A percentile compares a stretch with the other conserved stretches of the same genome.
These are phyloP conservation scores for Pseudogymnoascus sp. DNA, from an alignment of 2,329 filamentous ascomycete genomes.

Conservation along the genomic window DNA sequence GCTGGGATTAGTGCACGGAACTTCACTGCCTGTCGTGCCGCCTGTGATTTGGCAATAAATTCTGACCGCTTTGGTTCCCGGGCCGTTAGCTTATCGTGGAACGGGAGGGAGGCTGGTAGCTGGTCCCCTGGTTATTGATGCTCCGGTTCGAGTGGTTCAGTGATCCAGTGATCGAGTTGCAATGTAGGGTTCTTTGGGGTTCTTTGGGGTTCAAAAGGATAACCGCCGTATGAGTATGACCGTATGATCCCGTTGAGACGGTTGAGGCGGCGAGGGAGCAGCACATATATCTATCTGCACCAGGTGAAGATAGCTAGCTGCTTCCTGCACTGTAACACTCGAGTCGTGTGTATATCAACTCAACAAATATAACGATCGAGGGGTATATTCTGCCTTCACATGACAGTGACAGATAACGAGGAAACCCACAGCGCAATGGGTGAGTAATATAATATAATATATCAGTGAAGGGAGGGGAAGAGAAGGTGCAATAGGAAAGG, in stretches of 20 bases:
- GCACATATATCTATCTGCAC: background rate
- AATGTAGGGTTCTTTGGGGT: background rate
- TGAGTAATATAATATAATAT: background rate
- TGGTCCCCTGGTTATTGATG: background rate
- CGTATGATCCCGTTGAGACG: background rate
- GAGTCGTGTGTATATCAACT: background rate
- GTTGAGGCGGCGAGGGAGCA: background rate
- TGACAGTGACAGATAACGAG: background rate
- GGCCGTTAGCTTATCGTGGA: conserved; percentile 9
- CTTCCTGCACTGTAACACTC: background rate
- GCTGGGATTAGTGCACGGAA: conserved; percentile 11
- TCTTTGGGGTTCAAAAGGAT: too few relatives aligned
- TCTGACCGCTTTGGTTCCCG: conserved; percentile 2
- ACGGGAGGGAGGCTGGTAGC: conserved; percentile 3
- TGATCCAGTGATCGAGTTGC: background rate
- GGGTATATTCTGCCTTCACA: background rate
- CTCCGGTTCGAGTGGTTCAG: background rate
- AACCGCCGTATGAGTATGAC: background rate
- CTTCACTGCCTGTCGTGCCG: conserved; percentile 5
- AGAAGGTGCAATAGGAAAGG: conserved; percentile 9
- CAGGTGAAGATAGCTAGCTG: background rate
- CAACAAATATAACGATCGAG: background rate
- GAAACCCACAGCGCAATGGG: conserved; percentile 7
- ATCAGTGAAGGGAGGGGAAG: background rate
- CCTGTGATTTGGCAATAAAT: conserved; percentile 12